phyloP scores from a whole-genome alignment of 1,139 yeast genomes.

The Yamadazyma taylorii region DNA sequence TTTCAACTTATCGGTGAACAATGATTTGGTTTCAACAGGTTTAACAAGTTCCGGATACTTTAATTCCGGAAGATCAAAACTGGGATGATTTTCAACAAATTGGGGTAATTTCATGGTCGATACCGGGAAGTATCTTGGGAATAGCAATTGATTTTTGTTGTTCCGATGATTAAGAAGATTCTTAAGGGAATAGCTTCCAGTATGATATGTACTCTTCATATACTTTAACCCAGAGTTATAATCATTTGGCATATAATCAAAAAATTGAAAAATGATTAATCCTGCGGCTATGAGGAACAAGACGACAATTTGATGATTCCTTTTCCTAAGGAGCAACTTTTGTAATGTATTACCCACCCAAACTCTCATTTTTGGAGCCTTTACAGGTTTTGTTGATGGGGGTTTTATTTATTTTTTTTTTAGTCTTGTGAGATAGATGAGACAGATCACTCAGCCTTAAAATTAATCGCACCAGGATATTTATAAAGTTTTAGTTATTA shows the following conservation, averaged over 20 bases:
- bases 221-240: conserved; percentile 1
- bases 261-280: not conserved
- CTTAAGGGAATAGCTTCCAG: conserved; percentile 12
- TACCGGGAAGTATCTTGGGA: conserved; percentile 20
- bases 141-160: conserved; percentile 20
- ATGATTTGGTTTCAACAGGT: conserved; percentile 2
- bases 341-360: no score
- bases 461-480: no score
- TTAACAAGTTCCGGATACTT: conserved; percentile 16
- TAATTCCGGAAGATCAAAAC: conserved; percentile 13
- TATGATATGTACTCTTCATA: conserved; percentile 16
- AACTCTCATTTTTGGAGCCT: no score
- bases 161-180: conserved; percentile 12
- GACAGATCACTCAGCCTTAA: no score
- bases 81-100: conserved; percentile 13
- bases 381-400: no score
- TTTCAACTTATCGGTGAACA: conserved; percentile 9
- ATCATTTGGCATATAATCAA: conserved; percentile 1
- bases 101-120: conserved; percentile 14
- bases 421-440: no score
- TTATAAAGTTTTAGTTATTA: no score
- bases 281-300: conserved; percentile 3
- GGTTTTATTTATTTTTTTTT: no score
- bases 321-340: conserved; percentile 1
- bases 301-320: conserved; percentile 3